Evolutionary conservation across 805 yeast species (phyloP).

Genomic region (Soucietia sequanensis): DNA sequence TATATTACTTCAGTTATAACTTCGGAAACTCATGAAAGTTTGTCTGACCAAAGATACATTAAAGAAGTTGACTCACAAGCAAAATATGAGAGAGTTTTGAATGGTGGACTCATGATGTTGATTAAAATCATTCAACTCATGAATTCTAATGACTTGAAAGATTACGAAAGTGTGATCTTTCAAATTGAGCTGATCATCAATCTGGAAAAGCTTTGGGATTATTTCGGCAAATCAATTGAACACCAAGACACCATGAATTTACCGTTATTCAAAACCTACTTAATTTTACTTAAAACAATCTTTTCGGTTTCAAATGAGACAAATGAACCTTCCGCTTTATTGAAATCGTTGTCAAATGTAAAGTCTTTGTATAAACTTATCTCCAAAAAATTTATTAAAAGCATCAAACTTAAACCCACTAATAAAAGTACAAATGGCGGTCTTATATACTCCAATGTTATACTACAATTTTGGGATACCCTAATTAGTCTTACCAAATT

Average conservation of each 20-base stretch:
- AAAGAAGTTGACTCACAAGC: conserved; percentile 62
- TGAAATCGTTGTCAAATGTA: conserved; percentile 11
- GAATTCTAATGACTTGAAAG: conserved; percentile 12
- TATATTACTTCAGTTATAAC: conserved; percentile 52
- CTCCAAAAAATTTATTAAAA: conserved; percentile 45
- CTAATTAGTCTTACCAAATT: conserved; percentile 39
- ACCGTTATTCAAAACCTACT: conserved; percentile 28
- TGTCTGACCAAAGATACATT: conserved; percentile 74
- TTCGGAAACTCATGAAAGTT: conserved; percentile 56
- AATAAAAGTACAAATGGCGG: conserved; percentile 26
- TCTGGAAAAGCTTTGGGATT: conserved; percentile 34
- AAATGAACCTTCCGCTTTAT: conserved; percentile 13
- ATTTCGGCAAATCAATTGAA: conserved; percentile 21
- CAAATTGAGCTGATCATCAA: conserved; percentile 21
- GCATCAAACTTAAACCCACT: conserved; percentile 34
- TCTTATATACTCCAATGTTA: conserved; percentile 43
- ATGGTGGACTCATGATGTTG: conserved; percentile 50
- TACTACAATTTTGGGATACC: conserved; percentile 50
- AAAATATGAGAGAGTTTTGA: conserved; percentile 60
- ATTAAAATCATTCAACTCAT: conserved; percentile 25
- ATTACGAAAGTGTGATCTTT: conserved; percentile 5
- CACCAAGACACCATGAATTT: conserved; percentile 31
- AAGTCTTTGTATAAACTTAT: conserved; percentile 36
- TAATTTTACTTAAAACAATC: conserved; percentile 18
- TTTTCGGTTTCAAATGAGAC: conserved; percentile 13